These are phyloP conservation scores for Chrysophaeum taylorii DNA, from an alignment of 352 stramenopile genomes.

Conservation along the genomic window DNA sequence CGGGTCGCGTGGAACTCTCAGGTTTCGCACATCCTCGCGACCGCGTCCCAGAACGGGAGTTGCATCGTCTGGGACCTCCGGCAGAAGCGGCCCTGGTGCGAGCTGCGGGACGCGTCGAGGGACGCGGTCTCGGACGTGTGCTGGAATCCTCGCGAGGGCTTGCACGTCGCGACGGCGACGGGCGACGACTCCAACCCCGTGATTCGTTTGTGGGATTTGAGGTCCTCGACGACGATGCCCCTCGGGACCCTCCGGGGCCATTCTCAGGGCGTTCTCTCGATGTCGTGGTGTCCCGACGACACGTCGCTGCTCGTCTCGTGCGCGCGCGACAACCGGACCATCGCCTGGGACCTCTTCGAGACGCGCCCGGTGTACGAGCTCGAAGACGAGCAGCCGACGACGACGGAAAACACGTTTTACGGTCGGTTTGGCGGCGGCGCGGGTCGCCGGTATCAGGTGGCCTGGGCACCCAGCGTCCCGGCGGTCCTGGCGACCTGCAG, in stretches of 20 bases:
- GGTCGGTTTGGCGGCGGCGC: constrained; percentile 16
- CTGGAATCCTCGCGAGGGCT: constrained; percentile 94
- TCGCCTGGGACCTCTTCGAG: constrained; percentile 93
- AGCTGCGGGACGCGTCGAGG: constrained; percentile 74
- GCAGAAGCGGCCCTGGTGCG: constrained; percentile 94
- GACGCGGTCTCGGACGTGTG: constrained; percentile 76
- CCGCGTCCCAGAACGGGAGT: constrained; percentile 77
- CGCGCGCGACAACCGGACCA: constrained; percentile 92
- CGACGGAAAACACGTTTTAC: constrained; percentile 33
- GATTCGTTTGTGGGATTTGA: constrained; percentile 93
- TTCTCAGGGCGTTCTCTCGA: constrained; percentile 81
- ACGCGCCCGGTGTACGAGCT: constrained; percentile 85
- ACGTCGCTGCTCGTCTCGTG: constrained; percentile 57
- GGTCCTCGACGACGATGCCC: constrained; percentile 90
- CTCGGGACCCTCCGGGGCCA: constrained; percentile 88
- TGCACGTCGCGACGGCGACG: constrained; percentile 90
- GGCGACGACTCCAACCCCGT: constrained; percentile 85
- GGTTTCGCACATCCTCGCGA: constrained; percentile 94
- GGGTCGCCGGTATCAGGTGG: constrained; percentile 73
- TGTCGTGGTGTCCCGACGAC: constrained; percentile 94
- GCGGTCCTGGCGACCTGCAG: constrained; percentile 87
- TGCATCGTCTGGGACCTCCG: constrained; percentile 95
- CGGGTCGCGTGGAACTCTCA: constrained; percentile 90
- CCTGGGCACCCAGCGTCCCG: constrained; percentile 85
- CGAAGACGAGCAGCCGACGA: constrained; percentile 30